phyloP scores from a whole-genome alignment of 768 basidiomycete species.

The Leccinum disarticulatum region DNA sequence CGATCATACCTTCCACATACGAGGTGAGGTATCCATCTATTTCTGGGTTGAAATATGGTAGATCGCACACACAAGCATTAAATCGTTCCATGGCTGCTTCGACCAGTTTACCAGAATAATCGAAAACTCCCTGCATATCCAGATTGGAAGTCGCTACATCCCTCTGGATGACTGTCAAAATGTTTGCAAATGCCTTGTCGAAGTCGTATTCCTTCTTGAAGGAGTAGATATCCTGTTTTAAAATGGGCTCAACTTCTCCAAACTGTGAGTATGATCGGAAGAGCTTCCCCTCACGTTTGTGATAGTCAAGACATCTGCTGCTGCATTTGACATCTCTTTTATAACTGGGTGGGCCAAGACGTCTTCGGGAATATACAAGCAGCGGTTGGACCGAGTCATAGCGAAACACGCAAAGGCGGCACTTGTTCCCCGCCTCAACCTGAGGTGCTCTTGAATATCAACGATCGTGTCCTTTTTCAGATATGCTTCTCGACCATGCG shows the following conservation, averaged over 20 bases:
- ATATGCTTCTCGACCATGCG: not conserved
- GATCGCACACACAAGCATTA: not conserved
- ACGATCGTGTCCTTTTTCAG: too few relatives aligned
- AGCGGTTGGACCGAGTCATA: not conserved
- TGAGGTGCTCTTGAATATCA: not conserved
- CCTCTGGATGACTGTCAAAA: not conserved
- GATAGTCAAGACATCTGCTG: not conserved
- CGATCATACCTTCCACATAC: not conserved
- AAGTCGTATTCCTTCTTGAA: not conserved
- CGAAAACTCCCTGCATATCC: not conserved
- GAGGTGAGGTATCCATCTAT: not conserved
- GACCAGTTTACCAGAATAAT: not conserved
- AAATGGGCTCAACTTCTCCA: not conserved
- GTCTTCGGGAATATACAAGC: not conserved
- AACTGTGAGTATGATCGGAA: not conserved
- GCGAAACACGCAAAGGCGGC: not conserved
- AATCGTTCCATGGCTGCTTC: not conserved
- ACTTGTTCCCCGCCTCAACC: too few relatives aligned
- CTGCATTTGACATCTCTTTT: not conserved
- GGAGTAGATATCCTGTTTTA: not conserved
- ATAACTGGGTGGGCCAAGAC: not conserved
- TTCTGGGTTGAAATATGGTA: not conserved
- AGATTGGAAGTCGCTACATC: too few relatives aligned
- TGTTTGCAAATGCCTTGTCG: not conserved
- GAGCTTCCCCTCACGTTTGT: not conserved